Conservation (phyloP, 192 early-diverging fungal species). For the Backusella tarrabulga region DNA sequence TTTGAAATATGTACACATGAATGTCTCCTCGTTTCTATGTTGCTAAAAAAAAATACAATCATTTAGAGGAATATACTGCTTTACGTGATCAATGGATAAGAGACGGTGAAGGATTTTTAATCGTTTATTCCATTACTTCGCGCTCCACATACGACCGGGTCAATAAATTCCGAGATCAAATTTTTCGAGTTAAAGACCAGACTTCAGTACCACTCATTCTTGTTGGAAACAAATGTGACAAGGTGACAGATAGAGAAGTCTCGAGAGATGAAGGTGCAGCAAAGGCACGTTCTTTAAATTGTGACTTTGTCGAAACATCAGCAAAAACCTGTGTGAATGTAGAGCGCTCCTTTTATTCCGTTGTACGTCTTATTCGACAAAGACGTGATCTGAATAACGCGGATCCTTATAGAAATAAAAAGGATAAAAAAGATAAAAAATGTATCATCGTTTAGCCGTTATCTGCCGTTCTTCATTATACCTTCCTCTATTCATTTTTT, state of each 20-base stretch:
- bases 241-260: slow-evolving; percentile 73
- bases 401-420: neutral
- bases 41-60: neutral
- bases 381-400: slow-evolving; percentile 33
- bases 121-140: slow-evolving; percentile 84
- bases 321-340: slow-evolving; percentile 87
- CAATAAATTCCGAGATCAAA: slow-evolving; percentile 77
- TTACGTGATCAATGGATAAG: slow-evolving; percentile 78
- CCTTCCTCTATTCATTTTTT: neutral
- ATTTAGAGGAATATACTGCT: slow-evolving; percentile 68
- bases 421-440: slow-evolving; percentile 13
- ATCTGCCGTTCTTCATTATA: neutral
- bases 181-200: slow-evolving; percentile 79
- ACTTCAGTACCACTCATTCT: slow-evolving; percentile 80
- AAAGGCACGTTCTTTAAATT: slow-evolving; percentile 66
- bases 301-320: slow-evolving; percentile 81
- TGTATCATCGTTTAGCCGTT: neutral
- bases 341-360: slow-evolving; percentile 78
- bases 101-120: slow-evolving; percentile 79
- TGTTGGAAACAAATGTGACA: slow-evolving; percentile 90
- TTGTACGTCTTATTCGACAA: slow-evolving; percentile 69
- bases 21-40: neutral
- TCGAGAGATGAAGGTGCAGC: slow-evolving; percentile 71
- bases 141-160: slow-evolving; percentile 81
- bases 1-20: slow-evolving; percentile 1